Evolutionary conservation across 2,329 filamentous ascomycete species (phyloP), one percentile per base, ranked within the genome.

Genomic region (Pochonia chlamydosporia): DNA sequence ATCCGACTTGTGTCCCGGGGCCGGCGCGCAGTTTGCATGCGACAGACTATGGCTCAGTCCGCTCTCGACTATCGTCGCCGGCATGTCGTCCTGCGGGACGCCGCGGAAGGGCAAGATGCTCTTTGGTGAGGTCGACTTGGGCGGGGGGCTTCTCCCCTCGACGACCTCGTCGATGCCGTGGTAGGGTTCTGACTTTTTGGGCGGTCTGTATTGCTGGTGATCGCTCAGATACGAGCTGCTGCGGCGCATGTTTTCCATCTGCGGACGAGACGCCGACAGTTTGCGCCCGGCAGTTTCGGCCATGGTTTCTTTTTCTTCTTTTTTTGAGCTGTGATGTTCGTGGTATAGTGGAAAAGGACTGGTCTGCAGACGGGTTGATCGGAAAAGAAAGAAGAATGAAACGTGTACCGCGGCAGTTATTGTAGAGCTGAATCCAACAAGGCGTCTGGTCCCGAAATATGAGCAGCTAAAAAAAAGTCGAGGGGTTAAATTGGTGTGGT

Each of bases 141-240:
- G 61, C 25, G 62, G 62, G 50, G 68, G 66, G 26, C 74, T 57
- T n/a, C n/a, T n/a, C 50, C 79, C 76, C 61, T 84, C 81, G 44
- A 84, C 75, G 14, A 84, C 79, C 40, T 79, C 81, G 59, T 85
- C 81, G 56, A 84, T 84, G 52, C 79, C 80, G 52, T 80, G 79
- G 60, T 77, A 73, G 49, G 68, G 70, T 24, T 82, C 79, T 40
- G 75, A 70, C 51, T 71, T 71, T 49, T 68, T 66, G 10, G 78
- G 77, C 25, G 78, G 76, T 42, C 80, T 77, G 54, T 81, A 82
- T 58, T 84, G 78, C 62, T 83, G 79, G 57, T 83, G 77, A 54
- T 84, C 80, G 61, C 74, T 73, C 48, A 84, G 68, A 59, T 79
- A 84, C 13, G 79, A 83, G 62, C 75, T 78, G 67, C 75, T 81